These are phyloP conservation scores for Tulasnella calospora DNA, from an alignment of 768 basidiomycete species.

Conservation along the genomic window DNA sequence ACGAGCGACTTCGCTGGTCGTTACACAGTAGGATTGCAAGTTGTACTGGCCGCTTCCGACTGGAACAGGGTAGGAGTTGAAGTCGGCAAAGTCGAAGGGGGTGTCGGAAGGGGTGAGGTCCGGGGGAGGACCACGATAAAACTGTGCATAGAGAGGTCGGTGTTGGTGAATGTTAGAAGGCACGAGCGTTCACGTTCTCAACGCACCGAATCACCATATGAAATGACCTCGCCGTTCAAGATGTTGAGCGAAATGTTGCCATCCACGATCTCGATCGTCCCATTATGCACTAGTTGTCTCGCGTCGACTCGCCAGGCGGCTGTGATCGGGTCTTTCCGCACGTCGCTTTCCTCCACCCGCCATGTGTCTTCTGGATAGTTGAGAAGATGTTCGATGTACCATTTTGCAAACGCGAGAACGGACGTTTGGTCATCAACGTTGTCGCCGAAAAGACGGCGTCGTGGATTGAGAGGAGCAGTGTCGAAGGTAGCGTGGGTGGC, in stretches of 20 bases:
- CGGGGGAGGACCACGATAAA: constrained; percentile 64
- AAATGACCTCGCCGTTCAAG: constrained; percentile 74
- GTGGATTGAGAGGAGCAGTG: constrained; percentile 37
- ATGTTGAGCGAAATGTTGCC: constrained; percentile 93
- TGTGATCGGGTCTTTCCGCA: constrained; percentile 74
- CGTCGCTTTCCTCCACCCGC: constrained; percentile 60
- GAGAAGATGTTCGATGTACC: constrained; percentile 54
- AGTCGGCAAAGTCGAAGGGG: neutral
- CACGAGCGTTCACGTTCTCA: no score
- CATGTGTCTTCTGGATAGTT: constrained; percentile 36
- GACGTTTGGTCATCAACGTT: constrained; percentile 35
- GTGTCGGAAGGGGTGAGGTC: neutral
- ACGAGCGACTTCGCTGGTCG: neutral
- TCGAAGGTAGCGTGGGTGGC: constrained; percentile 58
- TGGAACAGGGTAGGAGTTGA: neutral
- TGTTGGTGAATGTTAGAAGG: no score
- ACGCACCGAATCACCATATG: constrained; percentile 81
- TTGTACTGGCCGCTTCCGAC: neutral
- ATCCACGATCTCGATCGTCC: constrained; percentile 83
- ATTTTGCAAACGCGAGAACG: constrained; percentile 57
- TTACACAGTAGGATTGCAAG: neutral
- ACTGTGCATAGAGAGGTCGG: no score
- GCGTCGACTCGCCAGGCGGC: constrained; percentile 85
- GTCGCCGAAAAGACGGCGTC: constrained; percentile 32
- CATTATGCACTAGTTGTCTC: constrained; percentile 61